Evolutionary conservation across 2,329 filamentous ascomycete species (phyloP).

Genomic region (Tolypocladium endophyticum): DNA sequence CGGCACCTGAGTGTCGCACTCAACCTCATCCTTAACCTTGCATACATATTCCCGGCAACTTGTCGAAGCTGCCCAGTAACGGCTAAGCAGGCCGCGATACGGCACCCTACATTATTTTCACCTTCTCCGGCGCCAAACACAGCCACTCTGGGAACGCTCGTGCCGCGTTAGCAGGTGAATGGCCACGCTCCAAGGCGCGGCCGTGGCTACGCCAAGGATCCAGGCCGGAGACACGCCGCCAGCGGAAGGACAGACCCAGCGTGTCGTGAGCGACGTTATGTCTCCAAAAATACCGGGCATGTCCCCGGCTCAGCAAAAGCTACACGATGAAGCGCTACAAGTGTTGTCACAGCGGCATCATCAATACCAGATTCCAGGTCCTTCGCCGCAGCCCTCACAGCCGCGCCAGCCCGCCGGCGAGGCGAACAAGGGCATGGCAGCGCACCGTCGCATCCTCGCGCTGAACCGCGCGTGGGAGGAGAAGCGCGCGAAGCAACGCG

Average conservation of each 20-base stretch:
- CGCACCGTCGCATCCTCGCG: conserved; percentile 13
- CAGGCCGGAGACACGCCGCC: neutral
- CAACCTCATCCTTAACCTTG: neutral
- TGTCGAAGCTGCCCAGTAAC: neutral
- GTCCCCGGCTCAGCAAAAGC: neutral
- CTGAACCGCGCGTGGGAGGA: conserved; percentile 20
- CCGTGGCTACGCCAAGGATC: neutral
- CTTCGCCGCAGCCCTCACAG: neutral
- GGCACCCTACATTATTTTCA: neutral
- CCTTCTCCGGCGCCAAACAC: neutral
- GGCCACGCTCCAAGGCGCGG: neutral
- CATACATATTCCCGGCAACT: neutral
- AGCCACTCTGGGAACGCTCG: neutral
- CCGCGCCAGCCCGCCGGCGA: neutral
- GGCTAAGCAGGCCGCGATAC: neutral
- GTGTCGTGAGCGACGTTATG: conserved; percentile 14
- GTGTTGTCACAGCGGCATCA: neutral
- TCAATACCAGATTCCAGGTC: too few relatives aligned
- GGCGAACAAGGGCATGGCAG: conserved; percentile 2
- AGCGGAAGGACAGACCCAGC: neutral
- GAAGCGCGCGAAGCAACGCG: conserved; percentile 1
- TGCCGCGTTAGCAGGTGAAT: neutral
- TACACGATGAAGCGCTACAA: too few relatives aligned
- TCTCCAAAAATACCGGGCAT: neutral
- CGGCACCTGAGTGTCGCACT: neutral